These are phyloP conservation scores for Chaetomiaceae sp. DNA, from an alignment of 2,329 filamentous ascomycete genomes.

Conservation along the genomic window DNA sequence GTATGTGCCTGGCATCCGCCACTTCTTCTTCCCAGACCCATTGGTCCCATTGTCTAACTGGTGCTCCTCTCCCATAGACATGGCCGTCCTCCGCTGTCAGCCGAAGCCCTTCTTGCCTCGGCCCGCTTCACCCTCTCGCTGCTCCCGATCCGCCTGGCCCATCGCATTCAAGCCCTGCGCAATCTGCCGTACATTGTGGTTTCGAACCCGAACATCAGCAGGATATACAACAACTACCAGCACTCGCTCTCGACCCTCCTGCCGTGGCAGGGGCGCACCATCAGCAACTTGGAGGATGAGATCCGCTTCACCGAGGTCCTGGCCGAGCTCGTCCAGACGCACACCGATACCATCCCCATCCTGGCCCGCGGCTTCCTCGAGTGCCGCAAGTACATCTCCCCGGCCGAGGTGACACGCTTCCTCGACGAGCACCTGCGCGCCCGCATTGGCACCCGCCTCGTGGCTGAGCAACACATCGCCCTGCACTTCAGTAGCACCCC, in stretches of 20 bases:
- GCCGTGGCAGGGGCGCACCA: conserved; percentile 67
- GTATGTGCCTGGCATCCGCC: conserved; percentile 42
- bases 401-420: conserved; percentile 80
- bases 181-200: conserved; percentile 97
- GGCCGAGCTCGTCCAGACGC: conserved; percentile 90
- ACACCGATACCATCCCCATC: conserved; percentile 89
- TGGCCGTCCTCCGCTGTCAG: conserved; percentile 79
- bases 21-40: neutral
- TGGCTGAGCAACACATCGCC: conserved; percentile 95
- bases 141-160: conserved; percentile 84
- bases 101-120: conserved; percentile 74
- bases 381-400: conserved; percentile 81
- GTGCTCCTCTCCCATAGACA: conserved; percentile 39
- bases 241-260: conserved; percentile 88
- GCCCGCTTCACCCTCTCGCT: conserved; percentile 95
- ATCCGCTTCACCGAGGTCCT: conserved; percentile 88
- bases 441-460: conserved; percentile 86
- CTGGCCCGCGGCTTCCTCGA: conserved; percentile 91
- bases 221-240: conserved; percentile 94
- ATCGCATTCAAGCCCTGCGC: conserved; percentile 86
- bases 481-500: conserved; percentile 70
- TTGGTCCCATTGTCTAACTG: conserved; percentile 13
- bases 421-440: conserved; percentile 91
- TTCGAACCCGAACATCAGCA: conserved; percentile 90
- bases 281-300: conserved; percentile 78